Conservation (phyloP, 1,284 basidiomycete genomes). For the Pholiota adiposa region DNA sequence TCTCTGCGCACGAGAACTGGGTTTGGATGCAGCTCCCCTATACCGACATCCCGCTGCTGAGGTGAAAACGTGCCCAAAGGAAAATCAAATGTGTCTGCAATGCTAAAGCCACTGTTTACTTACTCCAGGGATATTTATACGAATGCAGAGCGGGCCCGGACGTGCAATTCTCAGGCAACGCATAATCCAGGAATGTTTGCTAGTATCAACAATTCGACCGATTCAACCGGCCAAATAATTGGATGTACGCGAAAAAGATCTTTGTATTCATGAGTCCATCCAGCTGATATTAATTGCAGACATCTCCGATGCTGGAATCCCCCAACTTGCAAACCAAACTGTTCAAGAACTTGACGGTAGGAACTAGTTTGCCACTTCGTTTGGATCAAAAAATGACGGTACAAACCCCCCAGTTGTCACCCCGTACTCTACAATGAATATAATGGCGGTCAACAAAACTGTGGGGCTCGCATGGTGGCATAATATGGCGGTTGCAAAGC, state of each 20-base stretch:
- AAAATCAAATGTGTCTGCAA: neutral
- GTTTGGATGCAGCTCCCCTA: slow-evolving; percentile 27
- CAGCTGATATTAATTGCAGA: slow-evolving; percentile 10
- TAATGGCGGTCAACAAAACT: slow-evolving; percentile 23
- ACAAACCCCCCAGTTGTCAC: slow-evolving; percentile 18
- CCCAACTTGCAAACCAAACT: slow-evolving; percentile 25
- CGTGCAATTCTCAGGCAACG: slow-evolving; percentile 24
- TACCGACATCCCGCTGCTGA: slow-evolving; percentile 23
- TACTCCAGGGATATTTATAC: slow-evolving; percentile 17
- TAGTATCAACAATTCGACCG: slow-evolving; percentile 25
- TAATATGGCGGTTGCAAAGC: slow-evolving; percentile 23
- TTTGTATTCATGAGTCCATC: neutral
- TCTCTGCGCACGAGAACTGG: slow-evolving; percentile 28
- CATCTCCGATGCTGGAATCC: slow-evolving; percentile 27
- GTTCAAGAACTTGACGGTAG: slow-evolving; percentile 27
- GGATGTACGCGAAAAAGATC: slow-evolving; percentile 10
- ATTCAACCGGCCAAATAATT: slow-evolving; percentile 23
- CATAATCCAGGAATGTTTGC: slow-evolving; percentile 26
- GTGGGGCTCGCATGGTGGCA: slow-evolving; percentile 26
- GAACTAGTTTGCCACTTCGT: neutral
- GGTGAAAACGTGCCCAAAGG: slow-evolving; percentile 3
- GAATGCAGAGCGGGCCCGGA: slow-evolving; percentile 25
- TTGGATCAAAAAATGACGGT: neutral
- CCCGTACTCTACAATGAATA: slow-evolving; percentile 27
- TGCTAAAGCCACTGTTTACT: neutral